A percentile compares a stretch with the other conserved stretches of the same genome.
Evolutionary conservation across 495 filamentous ascomycete species (phyloP).

Genomic region (Letharia columbiana): DNA sequence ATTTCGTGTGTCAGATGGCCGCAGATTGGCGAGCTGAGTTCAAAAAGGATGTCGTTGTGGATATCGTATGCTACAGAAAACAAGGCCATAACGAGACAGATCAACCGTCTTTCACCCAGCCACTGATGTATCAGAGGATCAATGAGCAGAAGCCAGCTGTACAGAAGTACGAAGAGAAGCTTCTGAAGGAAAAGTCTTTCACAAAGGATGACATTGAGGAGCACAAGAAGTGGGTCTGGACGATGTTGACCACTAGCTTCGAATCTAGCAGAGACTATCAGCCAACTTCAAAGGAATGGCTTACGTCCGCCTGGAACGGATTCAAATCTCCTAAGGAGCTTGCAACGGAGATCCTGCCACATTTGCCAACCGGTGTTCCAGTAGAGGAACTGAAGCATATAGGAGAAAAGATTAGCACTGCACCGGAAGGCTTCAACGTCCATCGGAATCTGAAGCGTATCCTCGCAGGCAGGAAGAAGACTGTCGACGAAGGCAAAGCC

Average conservation of each 20-base stretch:
- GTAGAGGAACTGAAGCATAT: conserved; percentile 64
- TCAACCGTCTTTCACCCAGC: conserved; percentile 98
- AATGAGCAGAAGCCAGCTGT: conserved; percentile 68
- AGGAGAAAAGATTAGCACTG: conserved; percentile 60
- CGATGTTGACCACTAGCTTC: conserved; percentile 96
- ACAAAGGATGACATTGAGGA: conserved; percentile 97
- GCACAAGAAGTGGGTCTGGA: conserved; percentile 99
- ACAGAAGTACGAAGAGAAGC: conserved; percentile 79
- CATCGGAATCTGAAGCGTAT: conserved; percentile 98
- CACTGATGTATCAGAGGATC: conserved; percentile 98
- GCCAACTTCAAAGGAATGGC: conserved; percentile 93
- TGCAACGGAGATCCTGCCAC: conserved; percentile 86
- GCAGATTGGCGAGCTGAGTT: conserved; percentile 97
- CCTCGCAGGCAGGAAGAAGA: conserved; percentile 79
- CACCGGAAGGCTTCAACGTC: conserved; percentile 75
- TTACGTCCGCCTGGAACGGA: conserved; percentile 95
- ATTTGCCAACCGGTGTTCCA: conserved; percentile 77
- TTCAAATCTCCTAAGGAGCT: conserved; percentile 99
- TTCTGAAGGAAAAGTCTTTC: conserved; percentile 83
- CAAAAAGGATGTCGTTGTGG: conserved; percentile 93
- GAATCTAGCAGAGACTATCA: conserved; percentile 95
- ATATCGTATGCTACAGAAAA: conserved; percentile 98
- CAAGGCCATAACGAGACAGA: conserved; percentile 99
- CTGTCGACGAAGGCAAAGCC: conserved; percentile 81
- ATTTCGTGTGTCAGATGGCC: conserved; percentile 94